These are phyloP conservation scores for Geotrichum europaeum DNA, from an alignment of 1,139 yeast species.

Conservation along the genomic window DNA sequence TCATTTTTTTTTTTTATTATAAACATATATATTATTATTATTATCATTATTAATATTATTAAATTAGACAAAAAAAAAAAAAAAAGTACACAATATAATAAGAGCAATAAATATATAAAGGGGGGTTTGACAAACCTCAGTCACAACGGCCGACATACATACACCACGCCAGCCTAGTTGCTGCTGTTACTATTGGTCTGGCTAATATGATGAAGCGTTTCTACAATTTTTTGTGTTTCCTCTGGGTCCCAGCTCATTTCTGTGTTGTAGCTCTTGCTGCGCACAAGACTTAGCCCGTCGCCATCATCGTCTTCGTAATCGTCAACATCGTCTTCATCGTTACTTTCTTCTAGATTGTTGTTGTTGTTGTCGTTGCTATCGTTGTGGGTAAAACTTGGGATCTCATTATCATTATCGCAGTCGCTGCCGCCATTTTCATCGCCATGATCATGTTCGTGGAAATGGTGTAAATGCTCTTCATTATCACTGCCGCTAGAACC, in stretches of 20 bases:
- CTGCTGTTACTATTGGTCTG: neutral
- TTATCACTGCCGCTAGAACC: neutral
- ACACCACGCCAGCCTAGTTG: neutral
- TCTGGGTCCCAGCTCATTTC: slow-evolving; percentile 18
- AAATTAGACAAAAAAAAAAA: neutral
- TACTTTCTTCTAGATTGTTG: slow-evolving; percentile 15
- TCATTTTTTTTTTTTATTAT: too few relatives aligned
- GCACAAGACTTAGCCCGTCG: slow-evolving; percentile 30
- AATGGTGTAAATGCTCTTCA: neutral
- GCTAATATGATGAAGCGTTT: neutral
- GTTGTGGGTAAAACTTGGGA: neutral
- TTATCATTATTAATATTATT: neutral
- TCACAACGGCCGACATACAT: neutral
- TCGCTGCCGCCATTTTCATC: neutral
- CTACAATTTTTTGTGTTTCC: slow-evolving; percentile 3
- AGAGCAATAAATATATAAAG: neutral
- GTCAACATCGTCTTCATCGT: slow-evolving; percentile 14
- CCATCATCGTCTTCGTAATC: slow-evolving; percentile 24
- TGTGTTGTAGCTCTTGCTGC: slow-evolving; percentile 31
- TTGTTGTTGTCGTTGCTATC: slow-evolving; percentile 30
- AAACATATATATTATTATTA: neutral
- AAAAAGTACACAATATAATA: neutral
- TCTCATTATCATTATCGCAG: neutral
- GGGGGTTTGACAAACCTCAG: neutral
- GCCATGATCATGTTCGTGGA: neutral